These are phyloP conservation scores for Fusarium sp. DNA, from an alignment of 2,329 filamentous ascomycete species.

Conservation along the genomic window DNA sequence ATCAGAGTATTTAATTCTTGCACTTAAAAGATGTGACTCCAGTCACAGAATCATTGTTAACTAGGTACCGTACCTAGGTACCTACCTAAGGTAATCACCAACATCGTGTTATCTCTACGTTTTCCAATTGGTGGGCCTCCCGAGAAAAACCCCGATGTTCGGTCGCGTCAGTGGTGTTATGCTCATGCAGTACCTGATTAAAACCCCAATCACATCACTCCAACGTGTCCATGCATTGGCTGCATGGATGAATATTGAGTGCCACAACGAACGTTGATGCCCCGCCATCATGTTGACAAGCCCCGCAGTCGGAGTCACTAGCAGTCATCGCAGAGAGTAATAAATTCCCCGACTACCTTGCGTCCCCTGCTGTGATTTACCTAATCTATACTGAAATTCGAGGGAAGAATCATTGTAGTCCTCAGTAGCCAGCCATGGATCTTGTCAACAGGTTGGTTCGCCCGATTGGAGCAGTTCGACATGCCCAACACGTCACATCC, in stretches of 20 bases:
- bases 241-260: slow-evolving; percentile 10
- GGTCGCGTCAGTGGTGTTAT: slow-evolving; percentile 18
- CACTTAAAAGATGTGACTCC: background rate
- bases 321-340: slow-evolving; percentile 41
- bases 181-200: slow-evolving; percentile 34
- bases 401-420: slow-evolving; percentile 16
- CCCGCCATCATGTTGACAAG: slow-evolving; percentile 45
- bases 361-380: slow-evolving; percentile 19
- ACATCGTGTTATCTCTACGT: slow-evolving; percentile 39
- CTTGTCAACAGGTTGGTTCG: slow-evolving; percentile 65
- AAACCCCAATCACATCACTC: slow-evolving; percentile 32
- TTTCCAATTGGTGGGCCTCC: slow-evolving; percentile 41
- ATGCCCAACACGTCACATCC: slow-evolving; percentile 7
- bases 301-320: slow-evolving; percentile 48
- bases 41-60: background rate
- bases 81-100: too few species aligned
- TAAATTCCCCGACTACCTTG: slow-evolving; percentile 42
- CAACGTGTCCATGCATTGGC: background rate
- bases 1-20: too few species aligned
- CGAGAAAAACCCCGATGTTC: slow-evolving; percentile 20
- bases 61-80: too few species aligned
- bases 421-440: slow-evolving; percentile 58
- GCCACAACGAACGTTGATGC: slow-evolving; percentile 32
- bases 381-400: slow-evolving; percentile 22
- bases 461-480: slow-evolving; percentile 1